Conservation (phyloP, 352 stramenopile species). For the Pythium aristosporum region DNA sequence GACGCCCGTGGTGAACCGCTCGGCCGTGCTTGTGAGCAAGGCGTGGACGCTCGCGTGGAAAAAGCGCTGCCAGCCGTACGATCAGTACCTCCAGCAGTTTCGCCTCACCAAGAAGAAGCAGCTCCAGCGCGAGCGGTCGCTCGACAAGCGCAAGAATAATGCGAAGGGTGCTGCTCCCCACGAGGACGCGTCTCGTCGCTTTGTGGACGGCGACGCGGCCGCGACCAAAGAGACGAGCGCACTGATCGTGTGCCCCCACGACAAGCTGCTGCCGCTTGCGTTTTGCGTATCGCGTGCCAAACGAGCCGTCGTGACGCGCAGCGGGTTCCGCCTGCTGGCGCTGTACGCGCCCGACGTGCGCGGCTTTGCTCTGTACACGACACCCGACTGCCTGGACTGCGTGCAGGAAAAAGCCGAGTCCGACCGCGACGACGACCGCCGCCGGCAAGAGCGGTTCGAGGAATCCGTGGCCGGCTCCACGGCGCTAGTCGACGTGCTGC, state of each 20-base stretch:
- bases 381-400: slow-evolving; percentile 58
- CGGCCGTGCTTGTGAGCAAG: slow-evolving; percentile 63
- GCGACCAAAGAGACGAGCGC: slow-evolving; percentile 39
- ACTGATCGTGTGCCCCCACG: slow-evolving; percentile 71
- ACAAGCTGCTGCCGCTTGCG: slow-evolving; percentile 44
- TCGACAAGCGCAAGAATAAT: slow-evolving; percentile 19
- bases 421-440: slow-evolving; percentile 51
- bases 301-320: slow-evolving; percentile 52
- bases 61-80: slow-evolving; percentile 64
- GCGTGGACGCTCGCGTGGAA: slow-evolving; percentile 75
- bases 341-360: slow-evolving; percentile 58
- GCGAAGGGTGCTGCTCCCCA: slow-evolving; percentile 27
- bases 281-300: slow-evolving; percentile 63
- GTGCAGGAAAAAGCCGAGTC: slow-evolving; percentile 50
- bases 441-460: slow-evolving; percentile 63
- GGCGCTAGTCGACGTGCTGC: slow-evolving; percentile 62
- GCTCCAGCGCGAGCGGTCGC: slow-evolving; percentile 38
- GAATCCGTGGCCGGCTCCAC: slow-evolving; percentile 60
- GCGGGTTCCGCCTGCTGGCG: slow-evolving; percentile 45
- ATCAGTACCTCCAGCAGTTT: slow-evolving; percentile 79
- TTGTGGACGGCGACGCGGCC: slow-evolving; percentile 28
- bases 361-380: slow-evolving; percentile 49
- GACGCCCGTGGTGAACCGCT: slow-evolving; percentile 27
- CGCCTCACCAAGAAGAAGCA: slow-evolving; percentile 66
- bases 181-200: slow-evolving; percentile 1